Evolutionary conservation across 805 yeast genomes (phyloP), one percentile per base, ranked within the genome.

Genomic region (Wickerhamomyces chaumierensis): DNA sequence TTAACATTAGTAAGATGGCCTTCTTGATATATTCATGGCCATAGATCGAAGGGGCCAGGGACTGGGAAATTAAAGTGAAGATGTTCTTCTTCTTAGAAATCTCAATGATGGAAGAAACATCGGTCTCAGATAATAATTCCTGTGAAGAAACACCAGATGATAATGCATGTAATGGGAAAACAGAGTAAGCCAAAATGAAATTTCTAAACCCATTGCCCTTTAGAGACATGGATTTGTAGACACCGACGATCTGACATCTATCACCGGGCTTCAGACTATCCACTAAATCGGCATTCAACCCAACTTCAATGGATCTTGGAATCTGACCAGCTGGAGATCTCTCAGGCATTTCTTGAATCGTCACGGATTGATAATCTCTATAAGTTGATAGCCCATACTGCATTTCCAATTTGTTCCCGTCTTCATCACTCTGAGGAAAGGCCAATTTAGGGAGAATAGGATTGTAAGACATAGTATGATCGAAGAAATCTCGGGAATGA

Each of bases 271-370:
- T 92, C 35, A 84, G 81, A 40, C 62, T 65, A 57, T 92, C 98
- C 3, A 92, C 97, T 46, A 92, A 68, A 56, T 92, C 98, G 53
- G 88, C 96, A 58, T 90, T 96, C 51, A 92, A 63, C n/a, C 90
- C 75, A 18, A 90, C 81, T 54, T 92, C 98, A 28, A 92, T 72
- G 3, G 95, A 79, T 52, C 97, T 71, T 28, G 98, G 98, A 45
- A 92, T 68, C 62, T 90, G 97, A 40, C 98, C 98, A 1, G 97
- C 94, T 14, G 97, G 98, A 1, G 97, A 96, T 45, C 80, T 70
- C 63, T 92, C 97, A 1, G 98, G 97, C 85, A 92, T 84, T 63
- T 92, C 98, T 60, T 92, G 98, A 29, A 92, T 81, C 0, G 96
- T 75, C 29, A 92, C 72, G 31, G 86, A 81, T 62, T 92, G 98